Percentiles rank a stretch among this genome's conserved stretches.
These are phyloP conservation scores for Hypholoma sublateritium DNA, from an alignment of 768 basidiomycete species.

Conservation along the genomic window DNA sequence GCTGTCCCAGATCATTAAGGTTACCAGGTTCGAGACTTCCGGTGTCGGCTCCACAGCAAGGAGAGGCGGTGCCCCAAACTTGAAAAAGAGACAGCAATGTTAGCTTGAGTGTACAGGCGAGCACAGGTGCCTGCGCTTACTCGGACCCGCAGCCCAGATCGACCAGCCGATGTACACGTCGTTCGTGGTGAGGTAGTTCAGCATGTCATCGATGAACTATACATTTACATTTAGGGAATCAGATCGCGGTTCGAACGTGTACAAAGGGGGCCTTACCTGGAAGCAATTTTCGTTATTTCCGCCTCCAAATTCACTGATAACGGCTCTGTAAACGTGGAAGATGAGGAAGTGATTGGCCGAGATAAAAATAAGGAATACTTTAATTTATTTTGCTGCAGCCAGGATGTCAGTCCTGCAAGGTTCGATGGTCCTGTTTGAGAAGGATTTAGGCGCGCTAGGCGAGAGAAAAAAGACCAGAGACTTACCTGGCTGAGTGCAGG, in stretches of 20 bases:
- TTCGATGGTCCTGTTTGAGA: slow-evolving; percentile 33
- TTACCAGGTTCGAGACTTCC: slow-evolving; percentile 44
- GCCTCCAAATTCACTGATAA: slow-evolving; percentile 46
- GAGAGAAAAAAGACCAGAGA: background rate
- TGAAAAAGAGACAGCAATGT: background rate
- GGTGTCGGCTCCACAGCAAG: slow-evolving; percentile 43
- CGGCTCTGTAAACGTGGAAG: slow-evolving; percentile 29
- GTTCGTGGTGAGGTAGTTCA: slow-evolving; percentile 39
- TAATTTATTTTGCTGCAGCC: slow-evolving; percentile 40
- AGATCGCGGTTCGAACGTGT: background rate
- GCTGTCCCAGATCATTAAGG: slow-evolving; percentile 33
- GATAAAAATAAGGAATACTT: slow-evolving; percentile 28
- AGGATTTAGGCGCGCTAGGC: background rate
- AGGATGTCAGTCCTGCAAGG: slow-evolving; percentile 39
- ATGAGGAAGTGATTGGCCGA: background rate
- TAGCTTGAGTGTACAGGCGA: background rate
- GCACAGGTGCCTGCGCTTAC: slow-evolving; percentile 21
- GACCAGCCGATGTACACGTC: slow-evolving; percentile 49
- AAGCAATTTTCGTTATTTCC: slow-evolving; percentile 43
- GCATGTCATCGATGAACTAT: slow-evolving; percentile 37
- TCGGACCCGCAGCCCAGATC: slow-evolving; percentile 48
- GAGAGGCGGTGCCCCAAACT: slow-evolving; percentile 44
- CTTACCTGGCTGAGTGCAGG: slow-evolving; percentile 41
- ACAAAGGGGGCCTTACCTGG: slow-evolving; percentile 14
- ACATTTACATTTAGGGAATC: background rate